phyloP scores from a whole-genome alignment of 805 yeast genomes.

The Cyberlindnera euphorbiiphila region DNA sequence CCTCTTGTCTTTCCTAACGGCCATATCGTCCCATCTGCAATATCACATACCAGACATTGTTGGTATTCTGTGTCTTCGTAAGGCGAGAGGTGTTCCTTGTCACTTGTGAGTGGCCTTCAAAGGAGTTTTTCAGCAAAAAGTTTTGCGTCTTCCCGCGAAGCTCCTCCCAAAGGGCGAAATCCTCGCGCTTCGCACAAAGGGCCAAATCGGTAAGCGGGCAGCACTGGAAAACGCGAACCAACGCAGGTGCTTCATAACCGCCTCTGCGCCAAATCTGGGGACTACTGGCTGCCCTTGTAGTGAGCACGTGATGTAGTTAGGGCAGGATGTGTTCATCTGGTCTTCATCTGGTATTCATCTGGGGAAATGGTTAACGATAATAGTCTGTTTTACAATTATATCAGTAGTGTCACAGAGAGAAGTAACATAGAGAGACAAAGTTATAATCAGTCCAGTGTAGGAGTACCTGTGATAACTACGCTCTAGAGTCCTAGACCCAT shows the following conservation, averaged over 20 bases:
- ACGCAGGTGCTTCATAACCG: slow-evolving; percentile 11
- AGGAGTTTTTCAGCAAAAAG: slow-evolving; percentile 26
- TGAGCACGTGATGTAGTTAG: slow-evolving; percentile 6
- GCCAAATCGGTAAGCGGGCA: slow-evolving; percentile 4
- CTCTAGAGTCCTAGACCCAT: too few species aligned
- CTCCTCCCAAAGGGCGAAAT: slow-evolving; percentile 2
- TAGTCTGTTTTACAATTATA: too few species aligned
- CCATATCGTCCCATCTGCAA: not conserved
- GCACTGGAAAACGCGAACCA: too few species aligned
- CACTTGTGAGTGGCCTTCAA: slow-evolving; percentile 10
- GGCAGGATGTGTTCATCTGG: slow-evolving; percentile 4
- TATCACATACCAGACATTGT: slow-evolving; percentile 29
- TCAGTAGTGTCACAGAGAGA: too few species aligned
- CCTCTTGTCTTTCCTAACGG: not conserved
- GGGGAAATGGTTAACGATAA: too few species aligned
- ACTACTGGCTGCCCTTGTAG: slow-evolving; percentile 5
- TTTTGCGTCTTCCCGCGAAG: slow-evolving; percentile 27
- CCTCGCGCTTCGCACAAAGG: not conserved
- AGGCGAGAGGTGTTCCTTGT: slow-evolving; percentile 1
- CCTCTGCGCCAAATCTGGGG: not conserved
- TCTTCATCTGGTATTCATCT: too few species aligned
- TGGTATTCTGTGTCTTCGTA: slow-evolving; percentile 21
- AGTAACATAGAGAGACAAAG: too few species aligned
- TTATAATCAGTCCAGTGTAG: too few species aligned
- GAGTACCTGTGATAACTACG: too few species aligned